Conservation (phyloP, 495 filamentous ascomycete species). For the Lineolata rhizophorae region DNA sequence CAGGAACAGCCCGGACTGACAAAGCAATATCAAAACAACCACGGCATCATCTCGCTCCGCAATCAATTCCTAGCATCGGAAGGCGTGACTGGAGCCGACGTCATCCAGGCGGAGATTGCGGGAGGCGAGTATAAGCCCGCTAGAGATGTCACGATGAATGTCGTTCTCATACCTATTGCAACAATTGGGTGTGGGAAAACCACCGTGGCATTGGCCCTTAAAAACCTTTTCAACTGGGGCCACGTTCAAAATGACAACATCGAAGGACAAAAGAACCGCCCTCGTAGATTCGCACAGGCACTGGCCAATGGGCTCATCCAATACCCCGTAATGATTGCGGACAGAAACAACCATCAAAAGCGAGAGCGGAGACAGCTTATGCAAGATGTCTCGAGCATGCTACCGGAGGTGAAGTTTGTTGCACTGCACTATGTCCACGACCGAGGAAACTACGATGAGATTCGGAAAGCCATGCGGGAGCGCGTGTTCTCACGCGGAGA, state of each 20-base stretch:
- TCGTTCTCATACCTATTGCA: conserved; percentile 70
- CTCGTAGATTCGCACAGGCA: conserved; percentile 46
- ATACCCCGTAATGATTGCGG: conserved; percentile 60
- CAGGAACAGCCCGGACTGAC: conserved; percentile 36
- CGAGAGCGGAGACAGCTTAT: conserved; percentile 78
- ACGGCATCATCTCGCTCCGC: conserved; percentile 85
- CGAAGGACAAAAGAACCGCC: conserved; percentile 44
- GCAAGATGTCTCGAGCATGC: conserved; percentile 39
- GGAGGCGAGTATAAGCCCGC: conserved; percentile 20
- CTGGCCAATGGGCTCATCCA: conserved; percentile 35
- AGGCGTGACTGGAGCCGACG: conserved; percentile 68
- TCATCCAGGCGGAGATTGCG: conserved; percentile 39
- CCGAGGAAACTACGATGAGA: conserved; percentile 31
- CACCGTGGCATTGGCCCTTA: conserved; percentile 64
- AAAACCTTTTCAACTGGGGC: conserved; percentile 74
- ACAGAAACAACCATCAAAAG: conserved; percentile 79
- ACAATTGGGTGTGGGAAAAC: conserved; percentile 95
- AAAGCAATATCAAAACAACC: conserved; percentile 57
- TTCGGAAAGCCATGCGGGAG: conserved; percentile 51
- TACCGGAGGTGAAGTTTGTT: conserved; percentile 48
- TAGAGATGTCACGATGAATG: conserved; percentile 30
- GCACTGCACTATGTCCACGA: conserved; percentile 85
- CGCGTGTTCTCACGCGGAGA: conserved; percentile 74
- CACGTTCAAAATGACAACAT: conserved; percentile 97
- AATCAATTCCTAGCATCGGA: conserved; percentile 65